A percentile compares a stretch with the other conserved stretches of the same genome.
phyloP scores from a whole-genome alignment of 169 alveolate genomes.

The Eimeria maxima region DNA sequence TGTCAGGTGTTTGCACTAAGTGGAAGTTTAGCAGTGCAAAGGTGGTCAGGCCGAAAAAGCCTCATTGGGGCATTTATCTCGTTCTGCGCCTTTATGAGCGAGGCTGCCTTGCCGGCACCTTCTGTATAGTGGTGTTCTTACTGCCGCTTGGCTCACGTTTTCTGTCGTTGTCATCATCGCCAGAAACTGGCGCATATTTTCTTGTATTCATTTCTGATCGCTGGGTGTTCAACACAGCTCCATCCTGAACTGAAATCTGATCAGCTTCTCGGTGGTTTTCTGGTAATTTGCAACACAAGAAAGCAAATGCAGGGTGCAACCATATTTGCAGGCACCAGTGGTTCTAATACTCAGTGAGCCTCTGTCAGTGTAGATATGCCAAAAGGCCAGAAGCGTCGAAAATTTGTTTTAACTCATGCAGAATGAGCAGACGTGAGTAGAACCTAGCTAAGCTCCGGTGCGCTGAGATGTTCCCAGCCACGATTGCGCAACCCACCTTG shows the following conservation, averaged over 20 bases:
- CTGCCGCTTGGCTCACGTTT: background rate
- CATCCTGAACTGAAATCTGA: background rate
- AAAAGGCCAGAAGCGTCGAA: background rate
- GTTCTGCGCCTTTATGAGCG: background rate
- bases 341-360: background rate
- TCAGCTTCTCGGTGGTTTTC: background rate
- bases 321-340: background rate
- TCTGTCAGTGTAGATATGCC: background rate
- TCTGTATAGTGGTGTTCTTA: background rate
- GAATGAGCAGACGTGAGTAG: background rate
- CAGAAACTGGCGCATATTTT: background rate
- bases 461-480: background rate
- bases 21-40: background rate
- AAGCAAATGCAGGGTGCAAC: background rate
- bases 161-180: background rate
- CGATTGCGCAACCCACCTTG: background rate
- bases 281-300: background rate
- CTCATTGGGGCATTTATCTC: background rate
- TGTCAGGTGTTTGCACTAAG: background rate
- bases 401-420: background rate
- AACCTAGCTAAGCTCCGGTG: background rate
- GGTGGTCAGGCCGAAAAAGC: background rate
- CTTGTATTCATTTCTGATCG: background rate
- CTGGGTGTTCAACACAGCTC: background rate
- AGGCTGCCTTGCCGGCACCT: background rate